Evolutionary conservation across 1,284 basidiomycete genomes (phyloP).

Genomic region (Trichosporon sp.): DNA sequence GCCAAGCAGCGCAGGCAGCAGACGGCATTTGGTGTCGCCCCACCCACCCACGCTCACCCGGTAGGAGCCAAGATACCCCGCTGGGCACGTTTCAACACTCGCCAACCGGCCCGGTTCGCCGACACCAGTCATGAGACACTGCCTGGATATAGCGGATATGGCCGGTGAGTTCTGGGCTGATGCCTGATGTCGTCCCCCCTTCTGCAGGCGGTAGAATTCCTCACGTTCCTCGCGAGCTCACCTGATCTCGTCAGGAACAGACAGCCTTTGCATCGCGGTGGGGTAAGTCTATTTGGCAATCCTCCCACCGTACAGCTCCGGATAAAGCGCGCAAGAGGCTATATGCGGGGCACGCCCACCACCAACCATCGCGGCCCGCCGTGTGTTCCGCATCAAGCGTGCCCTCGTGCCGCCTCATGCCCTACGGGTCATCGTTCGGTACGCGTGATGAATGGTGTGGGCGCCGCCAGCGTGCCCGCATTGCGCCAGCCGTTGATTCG

Average conservation of each 20-base stretch:
- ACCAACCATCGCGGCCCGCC: neutral
- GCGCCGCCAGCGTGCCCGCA: neutral
- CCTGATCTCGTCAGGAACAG: neutral
- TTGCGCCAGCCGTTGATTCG: too few relatives aligned
- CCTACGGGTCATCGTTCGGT: neutral
- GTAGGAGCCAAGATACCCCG: neutral
- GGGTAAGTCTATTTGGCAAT: neutral
- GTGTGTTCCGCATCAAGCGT: neutral
- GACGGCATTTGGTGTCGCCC: neutral
- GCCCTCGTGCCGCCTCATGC: neutral
- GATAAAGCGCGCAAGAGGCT: neutral
- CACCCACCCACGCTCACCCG: too few relatives aligned
- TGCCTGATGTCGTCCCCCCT: too few relatives aligned
- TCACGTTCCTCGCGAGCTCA: neutral
- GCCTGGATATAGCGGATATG: neutral
- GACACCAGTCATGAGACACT: neutral
- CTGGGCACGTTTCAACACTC: too few relatives aligned
- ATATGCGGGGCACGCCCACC: slow-evolving; percentile 10
- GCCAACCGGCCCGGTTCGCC: neutral
- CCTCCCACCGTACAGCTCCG: neutral
- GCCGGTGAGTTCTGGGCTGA: too few relatives aligned
- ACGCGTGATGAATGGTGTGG: neutral
- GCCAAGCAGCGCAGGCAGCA: neutral
- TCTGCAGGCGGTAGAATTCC: neutral
- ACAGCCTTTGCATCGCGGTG: neutral